phyloP scores from a whole-genome alignment of 768 basidiomycete genomes.

The Glaciozyma martinii region DNA sequence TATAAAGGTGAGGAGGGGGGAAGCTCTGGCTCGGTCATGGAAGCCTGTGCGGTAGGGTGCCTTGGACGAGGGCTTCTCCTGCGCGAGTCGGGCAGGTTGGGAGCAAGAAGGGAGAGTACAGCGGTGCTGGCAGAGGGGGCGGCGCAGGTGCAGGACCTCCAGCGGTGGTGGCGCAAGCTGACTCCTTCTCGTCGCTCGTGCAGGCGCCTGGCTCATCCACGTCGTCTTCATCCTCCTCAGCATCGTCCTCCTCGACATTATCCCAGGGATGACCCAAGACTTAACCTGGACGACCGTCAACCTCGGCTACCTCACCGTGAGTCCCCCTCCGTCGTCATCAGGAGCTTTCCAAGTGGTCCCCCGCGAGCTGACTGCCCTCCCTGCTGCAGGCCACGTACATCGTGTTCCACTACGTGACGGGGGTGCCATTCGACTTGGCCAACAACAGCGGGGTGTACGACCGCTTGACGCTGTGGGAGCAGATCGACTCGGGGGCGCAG shows the following conservation, averaged over 20 bases:
- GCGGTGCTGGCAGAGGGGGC: background rate
- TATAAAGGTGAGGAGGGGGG: constrained; percentile 57
- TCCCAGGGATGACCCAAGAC: constrained; percentile 89
- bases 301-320: constrained; percentile 75
- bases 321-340: constrained; percentile 38
- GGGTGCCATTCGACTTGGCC: constrained; percentile 85
- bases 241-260: constrained; percentile 84
- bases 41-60: background rate
- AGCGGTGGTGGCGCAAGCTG: background rate
- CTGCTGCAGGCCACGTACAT: constrained; percentile 74
- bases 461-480: constrained; percentile 96
- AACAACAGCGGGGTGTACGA: constrained; percentile 90
- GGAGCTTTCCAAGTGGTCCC: background rate
- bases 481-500: constrained; percentile 96
- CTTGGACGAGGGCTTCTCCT: background rate
- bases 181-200: background rate
- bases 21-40: background rate
- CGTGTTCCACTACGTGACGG: constrained; percentile 98
- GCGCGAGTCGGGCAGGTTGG: background rate
- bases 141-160: background rate
- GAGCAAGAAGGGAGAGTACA: background rate
- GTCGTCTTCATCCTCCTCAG: constrained; percentile 80
- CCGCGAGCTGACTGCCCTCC: background rate
- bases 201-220: constrained; percentile 98
- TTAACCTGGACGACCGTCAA: constrained; percentile 93